Conservation (phyloP, 2,329 filamentous ascomycete species). For the Drechslerella stenobrocha region DNA sequence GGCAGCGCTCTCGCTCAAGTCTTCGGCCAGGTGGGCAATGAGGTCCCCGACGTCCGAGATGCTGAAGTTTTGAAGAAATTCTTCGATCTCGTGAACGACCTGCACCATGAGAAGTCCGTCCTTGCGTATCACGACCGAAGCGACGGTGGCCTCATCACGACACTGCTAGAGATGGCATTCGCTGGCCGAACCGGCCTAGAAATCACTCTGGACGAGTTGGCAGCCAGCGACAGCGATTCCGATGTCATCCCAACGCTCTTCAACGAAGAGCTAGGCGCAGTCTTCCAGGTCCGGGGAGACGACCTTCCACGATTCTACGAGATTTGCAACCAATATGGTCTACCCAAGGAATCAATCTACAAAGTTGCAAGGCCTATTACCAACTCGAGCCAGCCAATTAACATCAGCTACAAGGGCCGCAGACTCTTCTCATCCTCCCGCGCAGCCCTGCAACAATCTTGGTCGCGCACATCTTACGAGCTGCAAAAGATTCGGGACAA, state of each 20-base stretch:
- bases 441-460: slow-evolving; percentile 77
- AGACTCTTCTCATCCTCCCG: slow-evolving; percentile 72
- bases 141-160: slow-evolving; percentile 88
- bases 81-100: slow-evolving; percentile 78
- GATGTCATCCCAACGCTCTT: slow-evolving; percentile 78
- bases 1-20: slow-evolving; percentile 90
- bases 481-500: slow-evolving; percentile 93
- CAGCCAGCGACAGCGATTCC: slow-evolving; percentile 66
- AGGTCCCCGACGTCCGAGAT: slow-evolving; percentile 83
- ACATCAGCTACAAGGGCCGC: slow-evolving; percentile 71
- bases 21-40: slow-evolving; percentile 80
- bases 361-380: slow-evolving; percentile 63
- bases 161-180: slow-evolving; percentile 96
- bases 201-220: slow-evolving; percentile 73
- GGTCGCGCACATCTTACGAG: slow-evolving; percentile 83
- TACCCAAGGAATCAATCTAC: slow-evolving; percentile 66
- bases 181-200: slow-evolving; percentile 87
- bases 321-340: slow-evolving; percentile 87
- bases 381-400: slow-evolving; percentile 67
- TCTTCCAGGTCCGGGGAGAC: slow-evolving; percentile 88
- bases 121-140: slow-evolving; percentile 94
- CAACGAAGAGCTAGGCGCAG: slow-evolving; percentile 92
- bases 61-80: slow-evolving; percentile 80
- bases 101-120: slow-evolving; percentile 71
- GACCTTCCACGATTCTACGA: slow-evolving; percentile 83